A percentile compares a stretch with the other conserved stretches of the same genome.
Evolutionary conservation across 1,284 basidiomycete species (phyloP).

Genomic region (Ustilago lituana): DNA sequence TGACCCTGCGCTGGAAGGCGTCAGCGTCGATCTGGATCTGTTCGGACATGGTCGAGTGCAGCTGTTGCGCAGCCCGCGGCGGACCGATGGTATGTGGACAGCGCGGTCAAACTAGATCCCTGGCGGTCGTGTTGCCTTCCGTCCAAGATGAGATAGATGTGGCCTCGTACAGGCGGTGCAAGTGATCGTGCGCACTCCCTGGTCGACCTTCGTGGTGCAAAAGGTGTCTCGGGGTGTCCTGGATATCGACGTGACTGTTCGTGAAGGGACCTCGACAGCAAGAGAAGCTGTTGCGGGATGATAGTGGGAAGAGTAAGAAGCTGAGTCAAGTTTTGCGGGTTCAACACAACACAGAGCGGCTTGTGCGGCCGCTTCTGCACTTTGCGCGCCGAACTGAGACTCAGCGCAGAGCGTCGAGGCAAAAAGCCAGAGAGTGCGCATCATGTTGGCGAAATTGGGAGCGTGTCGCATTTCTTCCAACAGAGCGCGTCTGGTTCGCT

Average conservation of each 20-base stretch:
- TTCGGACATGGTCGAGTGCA: conserved; percentile 44
- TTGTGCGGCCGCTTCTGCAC: conserved; percentile 7
- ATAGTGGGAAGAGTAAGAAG: background rate
- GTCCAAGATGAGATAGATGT: background rate
- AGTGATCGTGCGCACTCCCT: background rate
- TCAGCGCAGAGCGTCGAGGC: no score
- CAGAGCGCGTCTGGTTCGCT: conserved; percentile 10
- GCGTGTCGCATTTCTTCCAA: conserved; percentile 37
- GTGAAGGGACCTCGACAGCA: background rate
- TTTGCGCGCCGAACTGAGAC: no score
- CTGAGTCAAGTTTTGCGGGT: background rate
- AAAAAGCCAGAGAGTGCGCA: no score
- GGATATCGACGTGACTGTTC: background rate
- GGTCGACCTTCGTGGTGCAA: background rate
- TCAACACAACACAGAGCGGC: background rate
- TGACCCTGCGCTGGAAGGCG: conserved; percentile 49
- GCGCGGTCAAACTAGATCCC: no score
- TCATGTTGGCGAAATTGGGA: no score
- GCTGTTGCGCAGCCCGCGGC: conserved; percentile 4
- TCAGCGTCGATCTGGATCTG: conserved; percentile 54
- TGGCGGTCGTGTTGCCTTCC: background rate
- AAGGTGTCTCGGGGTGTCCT: no score
- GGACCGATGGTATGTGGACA: no score
- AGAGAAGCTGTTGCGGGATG: conserved; percentile 1
- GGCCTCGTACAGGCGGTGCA: background rate